Conservation (phyloP, 2,329 filamentous ascomycete species). For the Cyphellophora europaea region DNA sequence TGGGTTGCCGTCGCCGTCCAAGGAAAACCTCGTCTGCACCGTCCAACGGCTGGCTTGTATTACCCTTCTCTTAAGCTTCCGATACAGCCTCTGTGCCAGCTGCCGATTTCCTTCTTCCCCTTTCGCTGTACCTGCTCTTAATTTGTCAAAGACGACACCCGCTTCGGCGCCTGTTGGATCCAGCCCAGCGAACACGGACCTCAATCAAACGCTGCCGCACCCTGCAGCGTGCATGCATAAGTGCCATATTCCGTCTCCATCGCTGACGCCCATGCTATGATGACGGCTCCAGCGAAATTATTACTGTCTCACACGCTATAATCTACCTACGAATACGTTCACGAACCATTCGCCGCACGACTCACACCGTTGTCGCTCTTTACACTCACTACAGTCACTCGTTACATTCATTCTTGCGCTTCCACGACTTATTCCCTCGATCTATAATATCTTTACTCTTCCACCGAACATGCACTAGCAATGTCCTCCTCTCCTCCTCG, state of each 20-base stretch:
- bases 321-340: too few species aligned
- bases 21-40: not conserved
- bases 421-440: too few species aligned
- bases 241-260: constrained; percentile 9
- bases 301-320: constrained; percentile 1
- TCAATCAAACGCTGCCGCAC: constrained; percentile 7
- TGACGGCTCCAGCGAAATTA: not conserved
- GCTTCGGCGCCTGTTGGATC: too few species aligned
- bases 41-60: not conserved
- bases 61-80: not conserved
- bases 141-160: too few species aligned
- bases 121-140: too few species aligned
- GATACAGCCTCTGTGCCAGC: not conserved
- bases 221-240: constrained; percentile 18
- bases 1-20: not conserved
- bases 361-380: too few species aligned
- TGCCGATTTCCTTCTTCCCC: not conserved
- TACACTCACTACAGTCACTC: not conserved
- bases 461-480: constrained; percentile 14
- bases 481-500: constrained; percentile 18
- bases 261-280: not conserved
- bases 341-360: too few species aligned
- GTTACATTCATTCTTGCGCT: not conserved
- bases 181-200: too few species aligned
- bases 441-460: not conserved